Evolutionary conservation across 2,329 filamentous ascomycete species (phyloP).

Genomic region (Geosmithia putterillii): DNA sequence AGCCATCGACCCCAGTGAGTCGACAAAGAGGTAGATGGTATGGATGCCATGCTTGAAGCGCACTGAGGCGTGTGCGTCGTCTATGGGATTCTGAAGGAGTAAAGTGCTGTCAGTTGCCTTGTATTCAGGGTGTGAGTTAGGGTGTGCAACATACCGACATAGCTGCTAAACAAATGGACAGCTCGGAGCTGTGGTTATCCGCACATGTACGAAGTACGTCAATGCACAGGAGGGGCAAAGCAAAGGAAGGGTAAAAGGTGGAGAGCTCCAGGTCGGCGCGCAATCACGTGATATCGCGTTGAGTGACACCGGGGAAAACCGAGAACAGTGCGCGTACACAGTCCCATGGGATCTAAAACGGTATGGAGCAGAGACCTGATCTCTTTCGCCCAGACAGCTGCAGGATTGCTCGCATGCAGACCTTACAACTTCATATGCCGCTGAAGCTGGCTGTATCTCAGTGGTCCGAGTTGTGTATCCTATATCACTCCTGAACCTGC

Average conservation of each 20-base stretch:
- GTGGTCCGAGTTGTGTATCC: too few relatives aligned
- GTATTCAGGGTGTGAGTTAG: neutral
- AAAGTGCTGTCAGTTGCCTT: neutral
- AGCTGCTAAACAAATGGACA: neutral
- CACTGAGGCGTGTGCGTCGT: slow-evolving; percentile 48
- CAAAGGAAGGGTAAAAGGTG: neutral
- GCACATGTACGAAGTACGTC: neutral
- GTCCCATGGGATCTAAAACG: neutral
- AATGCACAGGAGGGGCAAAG: neutral
- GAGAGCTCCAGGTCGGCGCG: slow-evolving; percentile 10
- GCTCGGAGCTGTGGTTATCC: neutral
- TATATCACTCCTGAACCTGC: neutral
- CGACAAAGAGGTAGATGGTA: slow-evolving; percentile 57
- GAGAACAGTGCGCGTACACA: neutral
- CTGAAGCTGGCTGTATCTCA: neutral
- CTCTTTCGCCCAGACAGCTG: neutral
- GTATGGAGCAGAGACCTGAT: neutral
- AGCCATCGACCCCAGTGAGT: slow-evolving; percentile 42
- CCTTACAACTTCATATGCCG: neutral
- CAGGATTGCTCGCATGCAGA: neutral
- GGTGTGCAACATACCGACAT: neutral
- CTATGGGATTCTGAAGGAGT: slow-evolving; percentile 8
- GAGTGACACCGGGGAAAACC: slow-evolving; percentile 1
- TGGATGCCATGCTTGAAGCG: slow-evolving; percentile 62
- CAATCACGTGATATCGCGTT: slow-evolving; percentile 16